Conservation (phyloP, 2,329 filamentous ascomycete genomes). For the Sclerotinia minor region DNA sequence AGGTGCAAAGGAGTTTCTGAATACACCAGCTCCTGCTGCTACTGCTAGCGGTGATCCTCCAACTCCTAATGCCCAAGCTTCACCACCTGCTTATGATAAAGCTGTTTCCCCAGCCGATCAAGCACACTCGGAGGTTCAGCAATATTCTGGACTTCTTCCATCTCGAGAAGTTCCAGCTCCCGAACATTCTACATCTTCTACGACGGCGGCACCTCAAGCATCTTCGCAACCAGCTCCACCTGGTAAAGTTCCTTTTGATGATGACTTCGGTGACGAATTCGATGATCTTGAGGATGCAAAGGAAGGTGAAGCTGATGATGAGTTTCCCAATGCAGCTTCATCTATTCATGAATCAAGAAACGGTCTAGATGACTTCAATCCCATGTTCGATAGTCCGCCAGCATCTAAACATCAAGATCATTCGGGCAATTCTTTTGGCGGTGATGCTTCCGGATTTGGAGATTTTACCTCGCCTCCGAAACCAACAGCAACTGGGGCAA, state of each 20-base stretch:
- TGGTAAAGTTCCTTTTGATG: slow-evolving; percentile 62
- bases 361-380: slow-evolving; percentile 75
- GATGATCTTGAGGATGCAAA: slow-evolving; percentile 82
- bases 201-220: slow-evolving; percentile 35
- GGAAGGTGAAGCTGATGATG: slow-evolving; percentile 75
- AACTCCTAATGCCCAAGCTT: slow-evolving; percentile 54
- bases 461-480: slow-evolving; percentile 53
- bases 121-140: slow-evolving; percentile 50
- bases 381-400: slow-evolving; percentile 69
- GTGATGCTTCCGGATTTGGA: slow-evolving; percentile 42
- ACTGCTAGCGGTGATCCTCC: slow-evolving; percentile 47
- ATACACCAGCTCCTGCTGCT: slow-evolving; percentile 38
- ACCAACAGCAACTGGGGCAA: slow-evolving; percentile 44
- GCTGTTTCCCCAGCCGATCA: slow-evolving; percentile 44
- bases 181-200: slow-evolving; percentile 34
- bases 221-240: slow-evolving; percentile 42
- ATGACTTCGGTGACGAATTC: slow-evolving; percentile 74
- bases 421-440: slow-evolving; percentile 36
- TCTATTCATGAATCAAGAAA: slow-evolving; percentile 57
- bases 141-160: slow-evolving; percentile 57
- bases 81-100: slow-evolving; percentile 58
- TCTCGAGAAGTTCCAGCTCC: slow-evolving; percentile 53
- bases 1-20: slow-evolving; percentile 38
- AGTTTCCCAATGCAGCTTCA: slow-evolving; percentile 65
- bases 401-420: slow-evolving; percentile 39